Evolutionary conservation across 345 rosid species (phyloP), one percentile per base, ranked within the genome.

Genomic region (Orychophragmus violaceus): DNA sequence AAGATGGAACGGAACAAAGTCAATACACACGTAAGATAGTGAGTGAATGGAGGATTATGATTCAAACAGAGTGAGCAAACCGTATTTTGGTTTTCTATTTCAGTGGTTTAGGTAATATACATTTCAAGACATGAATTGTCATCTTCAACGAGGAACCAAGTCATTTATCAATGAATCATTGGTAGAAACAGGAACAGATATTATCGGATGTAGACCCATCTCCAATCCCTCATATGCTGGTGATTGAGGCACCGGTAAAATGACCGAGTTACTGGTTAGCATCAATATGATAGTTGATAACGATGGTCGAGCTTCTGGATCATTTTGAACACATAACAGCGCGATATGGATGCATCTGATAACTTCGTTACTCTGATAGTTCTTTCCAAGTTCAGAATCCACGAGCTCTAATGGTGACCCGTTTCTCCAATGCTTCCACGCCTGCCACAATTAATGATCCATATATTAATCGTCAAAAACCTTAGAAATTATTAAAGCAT

Each of bases 281-380:
- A 73, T 70, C 16, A 56, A 39, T 9, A 78, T 71, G 3, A 80
- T 27, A 0, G 13, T 2, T 7, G 51, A 65, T 72, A 71, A 35
- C 14, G 65, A 24, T 1, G 85, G 89, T 27, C 76, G 74, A 0
- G 13, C 17, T 14, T 58, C 53, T 21, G 80, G 82, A 68, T 80
- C 82, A 37, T 71, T 82, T 44, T 84, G 82, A 49, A 81, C 79
- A 36, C 89, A 80, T 54, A 82, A 33, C 36, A 84, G 49, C 0
- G 73, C 78, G 1, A 84, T 60, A 10, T 84, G 83, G 12, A 80
- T 82, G 71, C 82, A 80, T 66, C 77, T 77, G 3, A 63, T 74
- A 3, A 77, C 77, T 74, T 84, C 80, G 5, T 50, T 56, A 55
- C 59, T 70, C 14, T 78, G 23, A 55, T 69, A 79, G 6, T 66